phyloP scores from a whole-genome alignment of 2,329 filamentous ascomycete genomes.

The Botrytis aclada region DNA sequence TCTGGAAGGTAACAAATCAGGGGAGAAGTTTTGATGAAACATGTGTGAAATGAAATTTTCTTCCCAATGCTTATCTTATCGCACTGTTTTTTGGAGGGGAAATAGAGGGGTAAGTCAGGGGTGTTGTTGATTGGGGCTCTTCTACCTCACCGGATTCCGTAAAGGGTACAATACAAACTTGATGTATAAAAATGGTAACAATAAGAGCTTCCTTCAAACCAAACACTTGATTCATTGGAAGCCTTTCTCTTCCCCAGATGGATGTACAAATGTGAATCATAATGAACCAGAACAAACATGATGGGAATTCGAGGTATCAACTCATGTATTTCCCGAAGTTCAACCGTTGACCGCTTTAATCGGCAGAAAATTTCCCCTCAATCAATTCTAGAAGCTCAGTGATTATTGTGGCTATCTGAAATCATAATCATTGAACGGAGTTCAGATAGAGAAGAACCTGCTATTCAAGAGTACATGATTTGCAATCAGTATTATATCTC shows the following conservation, averaged over 20 bases:
- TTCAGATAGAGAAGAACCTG: background rate
- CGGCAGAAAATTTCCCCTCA: slow-evolving; percentile 8
- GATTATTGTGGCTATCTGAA: background rate
- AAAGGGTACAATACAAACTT: background rate
- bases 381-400: background rate
- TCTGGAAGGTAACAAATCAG: background rate
- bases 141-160: background rate
- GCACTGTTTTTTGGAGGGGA: background rate
- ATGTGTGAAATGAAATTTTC: slow-evolving; percentile 7
- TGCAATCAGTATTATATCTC: background rate
- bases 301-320: background rate
- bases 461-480: background rate
- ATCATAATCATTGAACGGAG: background rate
- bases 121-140: background rate
- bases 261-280: background rate
- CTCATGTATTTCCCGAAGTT: background rate
- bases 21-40: background rate
- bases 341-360: background rate
- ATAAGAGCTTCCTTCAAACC: background rate
- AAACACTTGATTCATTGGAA: background rate
- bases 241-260: background rate
- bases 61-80: slow-evolving; percentile 12
- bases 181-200: background rate
- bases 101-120: slow-evolving; percentile 11
- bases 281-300: background rate